These are phyloP conservation scores for Clitopilus hobsonii DNA, from an alignment of 768 basidiomycete genomes.

Conservation along the genomic window DNA sequence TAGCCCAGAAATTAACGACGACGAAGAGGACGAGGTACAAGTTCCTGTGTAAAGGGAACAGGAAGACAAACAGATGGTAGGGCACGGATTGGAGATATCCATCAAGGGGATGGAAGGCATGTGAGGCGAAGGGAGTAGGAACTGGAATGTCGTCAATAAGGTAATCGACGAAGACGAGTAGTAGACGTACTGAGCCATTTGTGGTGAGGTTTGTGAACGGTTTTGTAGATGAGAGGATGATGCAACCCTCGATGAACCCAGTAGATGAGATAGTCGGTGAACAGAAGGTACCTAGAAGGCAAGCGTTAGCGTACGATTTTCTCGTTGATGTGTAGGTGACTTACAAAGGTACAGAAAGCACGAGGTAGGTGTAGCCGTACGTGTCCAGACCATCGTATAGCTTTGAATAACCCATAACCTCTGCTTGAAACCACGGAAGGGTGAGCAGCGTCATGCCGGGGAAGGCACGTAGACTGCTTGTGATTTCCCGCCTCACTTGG, in stretches of 20 bases:
- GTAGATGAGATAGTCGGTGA: constrained; percentile 95
- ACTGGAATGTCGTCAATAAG: constrained; percentile 44
- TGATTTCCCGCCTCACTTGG: constrained; percentile 81
- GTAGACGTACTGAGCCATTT: constrained; percentile 86
- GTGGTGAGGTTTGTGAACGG: constrained; percentile 96
- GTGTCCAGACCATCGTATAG: constrained; percentile 77
- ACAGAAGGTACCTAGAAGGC: constrained; percentile 59
- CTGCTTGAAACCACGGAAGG: constrained; percentile 90
- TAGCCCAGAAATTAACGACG: constrained; percentile 90
- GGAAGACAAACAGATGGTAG: constrained; percentile 86
- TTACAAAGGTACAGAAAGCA: constrained; percentile 66
- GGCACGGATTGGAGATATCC: constrained; percentile 93
- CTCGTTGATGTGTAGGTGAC: constrained; percentile 19
- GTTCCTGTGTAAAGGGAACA: constrained; percentile 87
- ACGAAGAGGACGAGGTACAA: constrained; percentile 86
- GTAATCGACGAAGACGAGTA: not conserved
- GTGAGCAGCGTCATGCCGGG: constrained; percentile 81
- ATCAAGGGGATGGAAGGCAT: constrained; percentile 96
- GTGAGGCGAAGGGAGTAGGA: constrained; percentile 94
- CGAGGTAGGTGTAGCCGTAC: constrained; percentile 72
- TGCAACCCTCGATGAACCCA: constrained; percentile 96
- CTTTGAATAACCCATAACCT: constrained; percentile 80
- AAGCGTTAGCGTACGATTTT: not conserved
- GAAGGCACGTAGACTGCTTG: constrained; percentile 67
- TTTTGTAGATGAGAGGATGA: constrained; percentile 81